Evolutionary conservation across 176 grass and related monocot genomes (phyloP).

Genomic region (Stipa capillata): DNA sequence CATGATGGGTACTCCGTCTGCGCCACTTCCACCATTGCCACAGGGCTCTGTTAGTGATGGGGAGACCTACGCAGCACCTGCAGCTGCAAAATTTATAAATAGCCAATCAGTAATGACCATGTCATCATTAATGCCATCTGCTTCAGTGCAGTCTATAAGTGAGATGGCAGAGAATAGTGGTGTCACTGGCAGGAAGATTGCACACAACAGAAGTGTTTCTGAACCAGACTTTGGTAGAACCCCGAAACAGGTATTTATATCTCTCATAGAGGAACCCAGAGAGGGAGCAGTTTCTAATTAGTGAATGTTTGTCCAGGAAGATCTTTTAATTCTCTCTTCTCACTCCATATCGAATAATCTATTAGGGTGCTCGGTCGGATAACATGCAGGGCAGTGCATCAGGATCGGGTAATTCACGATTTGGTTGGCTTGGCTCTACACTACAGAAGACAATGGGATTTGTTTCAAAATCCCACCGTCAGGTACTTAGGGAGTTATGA

Average conservation of each 20-base stretch:
- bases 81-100: slow-evolving; percentile 58
- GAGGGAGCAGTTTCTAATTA: not conserved
- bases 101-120: slow-evolving; percentile 67
- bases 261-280: not conserved
- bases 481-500: not conserved
- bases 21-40: slow-evolving; percentile 68
- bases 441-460: slow-evolving; percentile 82
- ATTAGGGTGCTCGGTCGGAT: slow-evolving; percentile 46
- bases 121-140: slow-evolving; percentile 53
- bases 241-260: slow-evolving; percentile 43
- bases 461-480: slow-evolving; percentile 62
- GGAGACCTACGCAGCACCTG: slow-evolving; percentile 37
- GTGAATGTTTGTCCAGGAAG: not conserved
- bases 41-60: slow-evolving; percentile 45
- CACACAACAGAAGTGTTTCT: slow-evolving; percentile 75
- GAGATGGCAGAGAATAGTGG: slow-evolving; percentile 36
- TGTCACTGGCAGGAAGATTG: slow-evolving; percentile 36
- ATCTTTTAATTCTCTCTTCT: slow-evolving; percentile 1
- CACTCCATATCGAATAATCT: slow-evolving; percentile 7
- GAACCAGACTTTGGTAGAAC: slow-evolving; percentile 80
- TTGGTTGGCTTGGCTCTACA: slow-evolving; percentile 74
- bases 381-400: slow-evolving; percentile 39
- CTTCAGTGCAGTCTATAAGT: slow-evolving; percentile 63
- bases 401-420: slow-evolving; percentile 51
- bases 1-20: slow-evolving; percentile 83